Base-by-base conservation (phyloP, 768 basidiomycete species). In the Amanita molliuscula region DNA sequence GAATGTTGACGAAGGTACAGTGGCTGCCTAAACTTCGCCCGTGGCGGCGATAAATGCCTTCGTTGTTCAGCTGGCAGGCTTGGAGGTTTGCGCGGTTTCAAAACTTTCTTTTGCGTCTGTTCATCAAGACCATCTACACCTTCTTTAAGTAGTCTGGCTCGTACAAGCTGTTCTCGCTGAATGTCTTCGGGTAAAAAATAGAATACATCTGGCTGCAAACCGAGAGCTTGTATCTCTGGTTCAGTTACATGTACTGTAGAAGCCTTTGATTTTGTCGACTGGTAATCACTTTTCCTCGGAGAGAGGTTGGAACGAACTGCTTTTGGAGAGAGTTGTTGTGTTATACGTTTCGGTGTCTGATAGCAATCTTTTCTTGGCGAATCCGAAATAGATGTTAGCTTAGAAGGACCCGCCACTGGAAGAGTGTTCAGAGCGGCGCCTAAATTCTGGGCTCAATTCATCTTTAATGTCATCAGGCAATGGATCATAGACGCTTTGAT, bases 121-220 rank as follows among this genome's bases (percentile, higher is more conserved):
- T 59, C 67, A 40, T 61, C 69, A 16, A 75, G 72, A 0, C 74
- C 42, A 8, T 53, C 61, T 5, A 74, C 76, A 33, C 56, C 65
- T 51, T 65, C 61, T 55, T 74, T 74, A 31, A 75, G 58, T 18
- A 81, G 66, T 16, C 84, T 72, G 18, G 76, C 77, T 43, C 70
- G 65, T n/a, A 76, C 69, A 25, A 94, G 65, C 53, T 87, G 82
- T 58, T 95, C 90, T 44, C 78, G 75, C 59, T 90, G 86, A 37
- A 90, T 61, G 20, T 78, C 73, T 1, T 65, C 63, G 0, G 89
- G 90, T 2, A 97, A 62, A 28, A 64, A 67, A 0, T 63, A 66
- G 56, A 88, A 93, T 5, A 88, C 80, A 6, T 73, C 77, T 0
- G 79, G 79, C 60, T 93, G 91, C 58, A 97, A 78, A 9, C 75